Evolutionary conservation across 169 alveolate species (phyloP), one percentile per base, ranked within the genome.

Genomic region (Plasmodium cynomolgi): DNA sequence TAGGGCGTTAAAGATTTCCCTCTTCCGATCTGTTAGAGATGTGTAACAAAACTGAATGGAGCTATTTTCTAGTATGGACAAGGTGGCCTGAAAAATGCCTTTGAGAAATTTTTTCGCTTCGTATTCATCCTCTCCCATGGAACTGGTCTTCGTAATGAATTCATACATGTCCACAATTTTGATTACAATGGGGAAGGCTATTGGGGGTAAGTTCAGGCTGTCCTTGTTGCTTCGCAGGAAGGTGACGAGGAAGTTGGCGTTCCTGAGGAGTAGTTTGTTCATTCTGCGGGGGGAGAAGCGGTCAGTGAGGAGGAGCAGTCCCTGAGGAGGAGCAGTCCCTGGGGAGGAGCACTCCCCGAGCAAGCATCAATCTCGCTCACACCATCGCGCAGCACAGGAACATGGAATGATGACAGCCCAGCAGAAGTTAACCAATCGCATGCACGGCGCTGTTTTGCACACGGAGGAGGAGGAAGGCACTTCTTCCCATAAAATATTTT

Each of bases 101-200:
- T 88, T 88, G 72, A 88, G 88, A 17, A 62, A 26, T 79, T 88
- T 75, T 58, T 58, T 88, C 72, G 75, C 90, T 39, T 88, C 90
- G 37, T 77, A 88, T 88, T 37, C 83, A 17, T 77, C 88, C 47
- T 88, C 93, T 77, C 71, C 71, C 39, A 37, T 56, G 68, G 77
- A 11, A 37, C 34, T 37, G 2, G 62, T 79, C 74, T 54, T 77
- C 50, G 72, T 9, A 79, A 79, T n/a, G 29, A 58, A 11, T 20
- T 75, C 82, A 58, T 88, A 88, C 79, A 88, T 88, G 33, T 88
- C 93, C 17, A 88, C 81, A 58, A 88, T 34, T 62, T 88, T 88
- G 41, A 79, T 88, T 72, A 88, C 44, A 56, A 88, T 56, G 29
- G 93, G 93, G 81, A 77, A 88, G 7, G 74, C 86, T 23, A 88